A percentile compares a stretch with the other conserved stretches of the same genome.
Evolutionary conservation across 257 asterid species (phyloP).

Genomic region (Plantago ovata): DNA sequence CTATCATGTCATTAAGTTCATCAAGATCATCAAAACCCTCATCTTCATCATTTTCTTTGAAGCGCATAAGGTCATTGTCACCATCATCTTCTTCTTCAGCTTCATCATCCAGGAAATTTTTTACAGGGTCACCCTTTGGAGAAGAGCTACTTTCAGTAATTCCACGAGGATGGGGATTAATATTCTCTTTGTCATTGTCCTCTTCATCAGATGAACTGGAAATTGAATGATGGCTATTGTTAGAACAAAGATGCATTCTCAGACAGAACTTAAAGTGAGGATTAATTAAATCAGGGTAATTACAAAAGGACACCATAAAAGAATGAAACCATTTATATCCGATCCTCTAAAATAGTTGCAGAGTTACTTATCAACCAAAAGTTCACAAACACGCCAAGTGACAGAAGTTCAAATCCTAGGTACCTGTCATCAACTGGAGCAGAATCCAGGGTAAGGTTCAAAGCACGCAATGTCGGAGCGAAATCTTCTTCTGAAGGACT

Average conservation of each 20-base stretch:
- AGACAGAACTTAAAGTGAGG: slow-evolving; percentile 3
- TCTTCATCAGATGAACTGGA: slow-evolving; percentile 84
- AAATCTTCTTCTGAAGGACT: slow-evolving; percentile 48
- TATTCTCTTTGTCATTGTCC: slow-evolving; percentile 67
- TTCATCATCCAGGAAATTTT: slow-evolving; percentile 81
- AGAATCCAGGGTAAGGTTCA: slow-evolving; percentile 78
- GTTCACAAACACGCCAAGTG: slow-evolving; percentile 8
- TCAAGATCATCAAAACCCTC: slow-evolving; percentile 68
- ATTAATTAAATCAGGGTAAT: slow-evolving; percentile 10
- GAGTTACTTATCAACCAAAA: slow-evolving; percentile 8
- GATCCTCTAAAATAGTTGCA: not conserved
- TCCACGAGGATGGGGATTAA: slow-evolving; percentile 36
- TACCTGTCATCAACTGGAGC: slow-evolving; percentile 65
- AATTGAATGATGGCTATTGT: slow-evolving; percentile 12
- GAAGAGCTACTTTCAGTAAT: slow-evolving; percentile 29
- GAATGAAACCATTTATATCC: not conserved
- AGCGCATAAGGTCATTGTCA: slow-evolving; percentile 53
- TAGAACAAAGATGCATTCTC: slow-evolving; percentile 1
- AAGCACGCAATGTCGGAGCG: slow-evolving; percentile 61
- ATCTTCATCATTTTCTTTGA: slow-evolving; percentile 63
- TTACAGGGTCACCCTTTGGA: slow-evolving; percentile 62
- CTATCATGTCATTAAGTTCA: slow-evolving; percentile 78
- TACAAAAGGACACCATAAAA: slow-evolving; percentile 6
- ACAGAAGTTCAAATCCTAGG: slow-evolving; percentile 17
- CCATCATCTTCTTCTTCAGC: slow-evolving; percentile 96